Evolutionary conservation across 768 basidiomycete species (phyloP).

Genomic region (Russula ochroleuca): DNA sequence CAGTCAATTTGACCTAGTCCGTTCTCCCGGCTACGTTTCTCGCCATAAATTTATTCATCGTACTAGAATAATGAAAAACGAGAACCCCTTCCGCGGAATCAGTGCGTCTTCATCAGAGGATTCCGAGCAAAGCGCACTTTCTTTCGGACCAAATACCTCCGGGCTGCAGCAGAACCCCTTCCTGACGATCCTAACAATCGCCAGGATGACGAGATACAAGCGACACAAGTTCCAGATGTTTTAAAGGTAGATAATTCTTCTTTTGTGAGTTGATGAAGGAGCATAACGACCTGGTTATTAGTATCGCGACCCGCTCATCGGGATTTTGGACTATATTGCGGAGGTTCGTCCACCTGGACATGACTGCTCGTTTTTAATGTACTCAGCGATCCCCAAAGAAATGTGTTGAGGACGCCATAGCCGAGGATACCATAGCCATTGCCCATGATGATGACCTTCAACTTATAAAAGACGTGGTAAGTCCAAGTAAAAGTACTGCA

Average conservation of each 20-base stretch:
- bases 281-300: background rate
- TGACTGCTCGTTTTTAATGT: background rate
- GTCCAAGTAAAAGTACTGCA: background rate
- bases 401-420: slow-evolving; percentile 2
- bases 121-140: slow-evolving; percentile 16
- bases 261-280: background rate
- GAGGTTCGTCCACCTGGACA: slow-evolving; percentile 2
- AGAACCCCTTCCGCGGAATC: background rate
- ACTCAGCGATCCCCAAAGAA: background rate
- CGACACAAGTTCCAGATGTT: background rate
- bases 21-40: background rate
- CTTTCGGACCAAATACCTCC: background rate
- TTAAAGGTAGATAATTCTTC: background rate
- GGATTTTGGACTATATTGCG: slow-evolving; percentile 11
- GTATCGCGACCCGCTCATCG: slow-evolving; percentile 14
- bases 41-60: background rate
- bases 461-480: slow-evolving; percentile 4
- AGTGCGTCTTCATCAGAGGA: slow-evolving; percentile 19
- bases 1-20: background rate
- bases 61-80: background rate
- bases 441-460: slow-evolving; percentile 18
- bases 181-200: slow-evolving; percentile 1
- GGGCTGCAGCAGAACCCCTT: slow-evolving; percentile 7
- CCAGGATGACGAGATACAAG: background rate
- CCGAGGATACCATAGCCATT: slow-evolving; percentile 3